Evolutionary conservation across 2,329 filamentous ascomycete genomes (phyloP).

Genomic region (Colletotrichum gloeosporioides): DNA sequence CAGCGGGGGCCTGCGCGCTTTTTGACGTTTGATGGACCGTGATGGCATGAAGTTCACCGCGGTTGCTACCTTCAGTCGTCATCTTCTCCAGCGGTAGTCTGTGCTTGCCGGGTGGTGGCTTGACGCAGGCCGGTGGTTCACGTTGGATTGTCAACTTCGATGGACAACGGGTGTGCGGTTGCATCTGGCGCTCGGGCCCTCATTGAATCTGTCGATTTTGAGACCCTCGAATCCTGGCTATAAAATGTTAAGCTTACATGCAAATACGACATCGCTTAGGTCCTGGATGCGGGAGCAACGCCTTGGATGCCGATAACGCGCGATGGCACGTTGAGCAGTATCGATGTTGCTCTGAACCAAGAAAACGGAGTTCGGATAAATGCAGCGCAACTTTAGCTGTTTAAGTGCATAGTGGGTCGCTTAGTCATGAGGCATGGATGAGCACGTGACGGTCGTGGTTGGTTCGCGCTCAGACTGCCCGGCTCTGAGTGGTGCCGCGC

Average conservation of each 20-base stretch:
- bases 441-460: slow-evolving; percentile 1
- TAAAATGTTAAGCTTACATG: background rate
- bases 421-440: background rate
- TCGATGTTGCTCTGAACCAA: background rate
- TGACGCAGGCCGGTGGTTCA: background rate
- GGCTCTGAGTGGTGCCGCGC: background rate
- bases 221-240: background rate
- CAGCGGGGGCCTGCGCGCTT: background rate
- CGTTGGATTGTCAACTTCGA: background rate
- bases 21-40: background rate
- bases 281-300: background rate
- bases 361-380: background rate
- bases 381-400: fast-evolving
- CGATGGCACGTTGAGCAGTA: background rate
- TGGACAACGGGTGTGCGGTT: background rate
- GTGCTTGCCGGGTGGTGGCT: background rate
- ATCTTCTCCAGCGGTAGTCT: background rate
- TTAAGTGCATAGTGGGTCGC: background rate
- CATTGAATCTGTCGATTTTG: background rate
- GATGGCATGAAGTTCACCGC: background rate
- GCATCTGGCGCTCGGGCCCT: background rate
- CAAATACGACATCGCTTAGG: background rate
- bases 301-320: background rate
- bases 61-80: background rate
- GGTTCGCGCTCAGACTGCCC: slow-evolving; percentile 1